Evolutionary conservation across 129 eudicot species (phyloP), one percentile per base, ranked within the genome.

Genomic region (Escallonia rubra): DNA sequence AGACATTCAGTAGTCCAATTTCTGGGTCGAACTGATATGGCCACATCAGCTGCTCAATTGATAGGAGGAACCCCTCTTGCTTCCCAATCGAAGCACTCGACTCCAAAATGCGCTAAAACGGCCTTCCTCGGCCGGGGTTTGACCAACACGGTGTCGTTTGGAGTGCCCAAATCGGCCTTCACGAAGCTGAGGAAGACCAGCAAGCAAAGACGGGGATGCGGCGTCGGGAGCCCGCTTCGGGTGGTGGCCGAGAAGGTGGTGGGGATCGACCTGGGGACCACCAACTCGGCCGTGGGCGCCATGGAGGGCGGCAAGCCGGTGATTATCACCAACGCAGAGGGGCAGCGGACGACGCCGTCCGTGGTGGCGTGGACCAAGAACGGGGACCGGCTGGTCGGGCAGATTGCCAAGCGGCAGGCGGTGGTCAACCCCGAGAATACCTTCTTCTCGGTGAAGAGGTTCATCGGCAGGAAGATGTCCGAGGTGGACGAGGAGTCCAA

Each of bases 221-320:
- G 73, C 6, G 13, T 57, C 5, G 43, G 41, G 42, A 65, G 66
- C 4, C 70, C 87, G 15, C 70, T 88, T 4, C 72, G 84, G 42
- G 85, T 92, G 8, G 86, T 80, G 3, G 90, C 90, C 7, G 98
- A 92, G 75, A 92, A 89, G 68, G 98, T 89, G 0, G 98, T 92
- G 7, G 98, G 98, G 48, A 92, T 92, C 41, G 98, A 92, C 48
- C 68, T 92, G 4, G 98, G 98, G 6, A 92, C 98, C 0, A 92
- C 98, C 3, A 92, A 92, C 41, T 92, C 98, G 0, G 98, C 98
- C 0, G 96, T 92, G 7, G 98, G 96, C 8, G 98, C 96, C 0
- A 92, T 92, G 96, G 98, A 92, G 63, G 98, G 96, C 2, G 98
- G 98, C 45, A 89, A 92, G 76, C 98, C 98, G 4, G 82, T 87